Evolutionary conservation across 1,284 basidiomycete species (phyloP).

Genomic region (Cutaneotrichosporon cutaneum): DNA sequence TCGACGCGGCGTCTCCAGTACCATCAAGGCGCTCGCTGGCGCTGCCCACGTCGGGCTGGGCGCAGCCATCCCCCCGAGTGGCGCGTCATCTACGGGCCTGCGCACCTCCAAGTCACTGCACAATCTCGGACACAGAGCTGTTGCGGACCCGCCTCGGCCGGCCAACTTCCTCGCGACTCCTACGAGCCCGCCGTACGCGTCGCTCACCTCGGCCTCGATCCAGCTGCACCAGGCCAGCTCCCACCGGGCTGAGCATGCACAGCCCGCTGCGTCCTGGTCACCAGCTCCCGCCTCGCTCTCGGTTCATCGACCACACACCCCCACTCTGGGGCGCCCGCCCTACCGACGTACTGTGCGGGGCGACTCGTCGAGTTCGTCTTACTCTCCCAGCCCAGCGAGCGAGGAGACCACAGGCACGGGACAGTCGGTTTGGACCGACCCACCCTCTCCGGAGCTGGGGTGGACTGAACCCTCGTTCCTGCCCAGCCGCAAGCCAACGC

Average conservation of each 20-base stretch:
- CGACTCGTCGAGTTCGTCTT: background rate
- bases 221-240: background rate
- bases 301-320: background rate
- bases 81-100: background rate
- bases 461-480: background rate
- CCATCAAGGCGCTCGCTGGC: background rate
- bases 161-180: background rate
- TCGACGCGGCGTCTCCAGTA: background rate
- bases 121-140: background rate
- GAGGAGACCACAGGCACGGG: background rate
- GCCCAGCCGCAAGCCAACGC: background rate
- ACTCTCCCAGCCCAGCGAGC: background rate
- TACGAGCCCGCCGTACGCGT: background rate
- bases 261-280: background rate
- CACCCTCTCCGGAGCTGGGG: background rate
- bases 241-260: background rate
- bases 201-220: background rate
- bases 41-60: background rate
- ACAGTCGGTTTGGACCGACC: background rate
- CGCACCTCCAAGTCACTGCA: background rate
- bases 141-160: background rate
- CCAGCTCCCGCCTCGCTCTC: background rate
- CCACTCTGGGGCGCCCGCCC: too few species aligned
- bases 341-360: background rate
- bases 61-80: background rate